Evolutionary conservation across 345 rosid species (phyloP).

Genomic region (Eucalyptus caleyi): DNA sequence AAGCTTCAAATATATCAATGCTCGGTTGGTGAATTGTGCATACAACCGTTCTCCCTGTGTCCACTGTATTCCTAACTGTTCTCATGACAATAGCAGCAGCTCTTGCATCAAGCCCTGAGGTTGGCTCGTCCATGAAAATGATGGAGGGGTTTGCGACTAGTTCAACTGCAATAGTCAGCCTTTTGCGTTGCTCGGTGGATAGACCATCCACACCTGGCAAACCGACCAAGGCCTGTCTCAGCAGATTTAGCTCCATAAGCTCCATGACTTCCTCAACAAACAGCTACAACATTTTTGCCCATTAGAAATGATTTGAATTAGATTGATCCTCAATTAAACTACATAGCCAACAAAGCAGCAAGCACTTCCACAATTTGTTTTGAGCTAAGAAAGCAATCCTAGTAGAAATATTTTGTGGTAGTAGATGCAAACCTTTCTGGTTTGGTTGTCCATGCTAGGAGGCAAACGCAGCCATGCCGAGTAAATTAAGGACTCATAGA

Average conservation of each 20-base stretch:
- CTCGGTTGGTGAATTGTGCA: constrained; percentile 98
- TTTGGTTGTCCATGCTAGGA: constrained; percentile 12
- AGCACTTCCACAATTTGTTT: background rate
- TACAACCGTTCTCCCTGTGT: constrained; percentile 84
- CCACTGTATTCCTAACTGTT: constrained; percentile 84
- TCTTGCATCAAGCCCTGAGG: constrained; percentile 93
- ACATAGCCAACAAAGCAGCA: background rate
- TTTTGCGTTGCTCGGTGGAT: constrained; percentile 84
- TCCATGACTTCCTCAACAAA: constrained; percentile 90
- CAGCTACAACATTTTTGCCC: constrained; percentile 20
- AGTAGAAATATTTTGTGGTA: background rate
- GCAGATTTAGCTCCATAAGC: constrained; percentile 58
- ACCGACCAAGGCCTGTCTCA: constrained; percentile 70
- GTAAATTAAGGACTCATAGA: constrained; percentile 37
- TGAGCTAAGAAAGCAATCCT: background rate
- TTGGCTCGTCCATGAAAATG: constrained; percentile 93
- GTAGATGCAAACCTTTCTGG: constrained; percentile 18
- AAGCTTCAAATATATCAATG: constrained; percentile 85
- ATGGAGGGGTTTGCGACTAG: constrained; percentile 91
- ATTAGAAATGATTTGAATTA: background rate
- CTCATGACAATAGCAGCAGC: constrained; percentile 97
- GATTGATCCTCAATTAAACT: background rate
- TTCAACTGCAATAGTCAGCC: constrained; percentile 91
- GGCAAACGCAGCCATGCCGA: constrained; percentile 52
- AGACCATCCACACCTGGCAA: constrained; percentile 77